phyloP scores from a whole-genome alignment of 2,329 filamentous ascomycete genomes.

The Epichloe gansuensis region DNA sequence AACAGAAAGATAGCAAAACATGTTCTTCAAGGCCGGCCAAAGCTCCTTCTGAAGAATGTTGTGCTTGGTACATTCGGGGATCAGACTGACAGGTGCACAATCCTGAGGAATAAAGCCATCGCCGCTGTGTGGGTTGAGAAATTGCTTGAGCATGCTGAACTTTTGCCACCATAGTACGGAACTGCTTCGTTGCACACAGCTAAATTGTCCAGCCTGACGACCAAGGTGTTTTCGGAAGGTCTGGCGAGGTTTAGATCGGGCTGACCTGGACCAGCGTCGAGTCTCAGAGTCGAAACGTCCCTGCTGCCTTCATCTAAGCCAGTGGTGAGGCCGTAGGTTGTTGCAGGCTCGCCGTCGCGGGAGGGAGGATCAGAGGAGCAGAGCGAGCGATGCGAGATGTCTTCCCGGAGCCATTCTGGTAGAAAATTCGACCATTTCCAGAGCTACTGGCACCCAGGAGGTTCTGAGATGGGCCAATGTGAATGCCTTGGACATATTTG shows the following conservation, averaged over 20 bases:
- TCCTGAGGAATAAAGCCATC: not conserved
- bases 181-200: not conserved
- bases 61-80: not conserved
- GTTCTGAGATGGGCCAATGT: not conserved
- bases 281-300: not conserved
- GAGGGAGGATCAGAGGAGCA: not conserved
- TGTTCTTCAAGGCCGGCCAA: not conserved
- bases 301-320: not conserved
- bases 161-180: not conserved
- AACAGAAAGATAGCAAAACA: not conserved
- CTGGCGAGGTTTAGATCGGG: not conserved
- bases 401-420: not conserved
- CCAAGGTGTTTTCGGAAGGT: no score
- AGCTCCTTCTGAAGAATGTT: not conserved
- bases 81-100: not conserved
- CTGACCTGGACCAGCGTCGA: not conserved
- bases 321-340: not conserved
- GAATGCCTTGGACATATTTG: not conserved
- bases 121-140: not conserved
- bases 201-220: not conserved
- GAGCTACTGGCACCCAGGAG: not conserved
- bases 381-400: not conserved
- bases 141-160: not conserved
- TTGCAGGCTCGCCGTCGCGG: not conserved
- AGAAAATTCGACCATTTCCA: not conserved